A percentile compares a stretch with the other conserved stretches of the same genome.
phyloP scores from a whole-genome alignment of 208 protist species.

The Leptomonas seymouri region DNA sequence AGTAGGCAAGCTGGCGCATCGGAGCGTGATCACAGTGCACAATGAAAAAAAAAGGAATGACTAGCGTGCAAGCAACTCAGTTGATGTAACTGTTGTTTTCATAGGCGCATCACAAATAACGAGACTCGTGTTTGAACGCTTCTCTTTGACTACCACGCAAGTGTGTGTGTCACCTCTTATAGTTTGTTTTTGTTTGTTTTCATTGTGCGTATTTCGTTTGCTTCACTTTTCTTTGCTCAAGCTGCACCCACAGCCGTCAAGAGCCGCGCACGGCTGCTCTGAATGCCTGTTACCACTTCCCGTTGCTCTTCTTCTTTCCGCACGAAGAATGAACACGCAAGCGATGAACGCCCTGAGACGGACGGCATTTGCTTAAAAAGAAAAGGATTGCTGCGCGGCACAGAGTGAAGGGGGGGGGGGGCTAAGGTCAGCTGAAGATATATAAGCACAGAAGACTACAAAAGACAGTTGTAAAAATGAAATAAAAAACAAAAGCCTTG shows the following conservation, averaged over 20 bases:
- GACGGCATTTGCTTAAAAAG: neutral
- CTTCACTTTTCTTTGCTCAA: conserved; percentile 6
- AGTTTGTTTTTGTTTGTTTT: conserved; percentile 1
- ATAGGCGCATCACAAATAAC: no score
- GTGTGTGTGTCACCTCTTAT: neutral
- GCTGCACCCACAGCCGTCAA: neutral
- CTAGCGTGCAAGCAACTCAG: no score
- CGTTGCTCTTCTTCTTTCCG: neutral
- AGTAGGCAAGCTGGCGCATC: no score
- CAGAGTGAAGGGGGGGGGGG: conserved; percentile 31
- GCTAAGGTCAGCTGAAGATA: conserved; percentile 1
- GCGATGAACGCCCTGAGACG: neutral
- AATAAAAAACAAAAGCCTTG: conserved; percentile 2
- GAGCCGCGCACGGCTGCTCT: conserved; percentile 12
- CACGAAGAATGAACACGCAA: neutral
- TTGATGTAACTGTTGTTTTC: no score
- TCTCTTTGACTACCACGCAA: no score
- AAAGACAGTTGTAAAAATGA: neutral
- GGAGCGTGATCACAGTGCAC: no score
- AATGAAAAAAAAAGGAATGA: no score
- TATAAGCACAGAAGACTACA: neutral
- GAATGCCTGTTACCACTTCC: neutral
- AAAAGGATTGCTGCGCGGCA: neutral
- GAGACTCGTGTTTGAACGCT: no score
- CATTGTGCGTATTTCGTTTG: neutral